phyloP scores from a whole-genome alignment of 352 stramenopile genomes.

The Phytophthora meadii region DNA sequence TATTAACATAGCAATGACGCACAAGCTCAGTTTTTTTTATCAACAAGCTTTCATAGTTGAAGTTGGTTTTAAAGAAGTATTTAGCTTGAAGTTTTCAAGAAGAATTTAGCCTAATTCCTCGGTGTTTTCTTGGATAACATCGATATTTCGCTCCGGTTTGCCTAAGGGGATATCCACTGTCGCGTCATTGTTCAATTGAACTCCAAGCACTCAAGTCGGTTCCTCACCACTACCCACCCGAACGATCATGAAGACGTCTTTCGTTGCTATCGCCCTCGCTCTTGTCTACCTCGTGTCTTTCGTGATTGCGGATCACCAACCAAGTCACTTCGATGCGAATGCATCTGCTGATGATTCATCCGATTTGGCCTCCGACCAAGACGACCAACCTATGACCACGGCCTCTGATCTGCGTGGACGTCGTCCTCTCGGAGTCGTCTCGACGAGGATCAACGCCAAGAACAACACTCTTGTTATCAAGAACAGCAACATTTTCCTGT shows the following conservation, averaged over 20 bases:
- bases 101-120: too few species aligned
- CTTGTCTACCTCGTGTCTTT: slow-evolving; percentile 17
- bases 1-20: too few species aligned
- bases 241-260: slow-evolving; percentile 21
- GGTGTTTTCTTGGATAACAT: too few species aligned
- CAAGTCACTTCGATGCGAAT: neutral
- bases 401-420: neutral
- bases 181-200: slow-evolving; percentile 31
- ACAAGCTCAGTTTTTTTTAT: too few species aligned
- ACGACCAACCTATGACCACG: slow-evolving; percentile 8
- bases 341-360: slow-evolving; percentile 11
- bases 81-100: too few species aligned
- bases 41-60: too few species aligned
- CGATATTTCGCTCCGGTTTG: too few species aligned
- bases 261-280: slow-evolving; percentile 6
- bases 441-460: slow-evolving; percentile 17
- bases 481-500: slow-evolving; percentile 10
- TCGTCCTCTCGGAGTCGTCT: slow-evolving; percentile 1
- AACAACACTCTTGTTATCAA: slow-evolving; percentile 24
- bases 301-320: slow-evolving; percentile 8
- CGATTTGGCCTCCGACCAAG: slow-evolving; percentile 2
- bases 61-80: too few species aligned
- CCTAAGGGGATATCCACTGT: too few species aligned
- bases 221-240: neutral
- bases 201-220: slow-evolving; percentile 18